Percentiles rank a stretch among this genome's conserved stretches.
phyloP scores from a whole-genome alignment of 495 filamentous ascomycete species.

The Haplographium delicatum region DNA sequence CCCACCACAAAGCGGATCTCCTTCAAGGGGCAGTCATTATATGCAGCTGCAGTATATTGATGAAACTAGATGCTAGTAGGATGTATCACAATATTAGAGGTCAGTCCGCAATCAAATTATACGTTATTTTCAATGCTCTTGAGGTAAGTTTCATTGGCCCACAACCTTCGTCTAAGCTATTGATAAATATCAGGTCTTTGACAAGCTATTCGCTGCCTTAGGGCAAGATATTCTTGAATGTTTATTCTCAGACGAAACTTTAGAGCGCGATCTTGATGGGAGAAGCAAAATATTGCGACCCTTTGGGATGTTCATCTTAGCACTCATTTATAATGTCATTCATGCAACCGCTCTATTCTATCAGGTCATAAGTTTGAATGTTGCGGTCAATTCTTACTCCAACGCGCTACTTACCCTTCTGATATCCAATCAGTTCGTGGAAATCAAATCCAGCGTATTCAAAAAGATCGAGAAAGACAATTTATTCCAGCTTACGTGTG shows the following conservation, averaged over 20 bases:
- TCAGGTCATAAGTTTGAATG: constrained; percentile 95
- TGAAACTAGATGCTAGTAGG: constrained; percentile 89
- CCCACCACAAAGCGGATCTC: constrained; percentile 92
- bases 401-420: constrained; percentile 90
- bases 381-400: constrained; percentile 97
- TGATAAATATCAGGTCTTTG: constrained; percentile 48
- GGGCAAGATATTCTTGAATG: constrained; percentile 97
- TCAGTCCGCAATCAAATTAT: constrained; percentile 95
- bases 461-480: constrained; percentile 98
- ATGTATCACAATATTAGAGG: constrained; percentile 99
- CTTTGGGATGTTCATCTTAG: constrained; percentile 83
- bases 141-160: constrained; percentile 54
- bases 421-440: constrained; percentile 93
- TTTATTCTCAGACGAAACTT: constrained; percentile 84
- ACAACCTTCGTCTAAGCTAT: not conserved
- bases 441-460: constrained; percentile 97
- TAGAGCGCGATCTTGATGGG: constrained; percentile 81
- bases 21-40: constrained; percentile 84
- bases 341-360: constrained; percentile 89
- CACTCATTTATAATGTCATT: constrained; percentile 78
- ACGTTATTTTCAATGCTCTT: constrained; percentile 96
- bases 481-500: constrained; percentile 91
- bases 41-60: constrained; percentile 74
- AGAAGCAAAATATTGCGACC: constrained; percentile 90
- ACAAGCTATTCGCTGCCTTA: constrained; percentile 81